These are phyloP conservation scores for Chaetomium cochliodes DNA, from an alignment of 495 filamentous ascomycete genomes.

Conservation along the genomic window DNA sequence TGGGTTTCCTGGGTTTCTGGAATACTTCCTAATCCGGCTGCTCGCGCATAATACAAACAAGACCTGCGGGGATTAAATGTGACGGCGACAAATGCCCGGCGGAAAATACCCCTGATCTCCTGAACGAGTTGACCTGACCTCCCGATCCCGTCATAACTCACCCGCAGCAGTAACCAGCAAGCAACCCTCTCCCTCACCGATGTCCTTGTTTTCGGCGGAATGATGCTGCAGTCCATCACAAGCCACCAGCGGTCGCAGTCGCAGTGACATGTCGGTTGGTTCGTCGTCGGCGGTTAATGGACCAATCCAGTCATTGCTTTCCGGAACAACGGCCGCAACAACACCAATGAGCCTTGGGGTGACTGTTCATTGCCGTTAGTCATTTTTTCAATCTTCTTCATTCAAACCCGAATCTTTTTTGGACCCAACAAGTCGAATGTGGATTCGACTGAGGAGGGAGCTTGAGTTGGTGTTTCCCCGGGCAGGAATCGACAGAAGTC, in stretches of 20 bases:
- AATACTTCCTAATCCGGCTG: background rate
- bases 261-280: background rate
- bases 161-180: background rate
- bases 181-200: background rate
- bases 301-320: background rate
- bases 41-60: background rate
- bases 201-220: background rate
- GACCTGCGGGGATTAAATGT: background rate
- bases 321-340: background rate
- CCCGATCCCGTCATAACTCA: constrained; percentile 3
- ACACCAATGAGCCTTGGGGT: background rate
- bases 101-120: too few species aligned
- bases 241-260: constrained; percentile 10
- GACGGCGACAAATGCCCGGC: too few species aligned
- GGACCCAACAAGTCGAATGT: background rate
- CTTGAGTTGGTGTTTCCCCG: background rate
- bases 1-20: constrained; percentile 3
- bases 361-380: background rate
- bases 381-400: background rate
- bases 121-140: background rate
- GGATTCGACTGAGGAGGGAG: background rate
- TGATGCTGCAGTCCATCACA: constrained; percentile 4
- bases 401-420: background rate
- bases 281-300: constrained; percentile 8
- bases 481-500: background rate